A percentile compares a stretch with the other conserved stretches of the same genome.
Evolutionary conservation across 176 grass and related monocot species (phyloP).

Genomic region (Urochloa ruziziensis): DNA sequence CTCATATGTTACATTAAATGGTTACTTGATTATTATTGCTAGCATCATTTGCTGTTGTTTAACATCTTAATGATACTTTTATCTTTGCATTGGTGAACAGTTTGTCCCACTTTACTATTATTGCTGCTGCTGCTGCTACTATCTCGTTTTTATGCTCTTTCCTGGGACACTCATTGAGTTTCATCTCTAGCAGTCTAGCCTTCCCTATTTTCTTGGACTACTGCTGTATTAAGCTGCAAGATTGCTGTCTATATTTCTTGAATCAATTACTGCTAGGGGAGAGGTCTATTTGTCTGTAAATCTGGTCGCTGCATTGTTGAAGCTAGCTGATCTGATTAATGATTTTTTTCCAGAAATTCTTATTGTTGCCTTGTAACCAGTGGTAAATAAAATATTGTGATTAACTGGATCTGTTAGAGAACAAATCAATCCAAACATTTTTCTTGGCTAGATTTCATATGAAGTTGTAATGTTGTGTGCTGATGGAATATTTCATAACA

Average conservation of each 20-base stretch:
- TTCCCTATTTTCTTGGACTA: not conserved
- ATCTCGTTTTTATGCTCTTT: not conserved
- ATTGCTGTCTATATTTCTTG: not conserved
- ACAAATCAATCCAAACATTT: not conserved
- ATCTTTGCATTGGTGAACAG: not conserved
- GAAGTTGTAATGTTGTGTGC: not conserved
- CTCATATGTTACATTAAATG: not conserved
- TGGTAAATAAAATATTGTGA: not conserved
- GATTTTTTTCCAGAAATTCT: not conserved
- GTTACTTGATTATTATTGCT: not conserved
- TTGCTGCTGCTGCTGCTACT: not conserved
- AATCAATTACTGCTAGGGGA: not conserved
- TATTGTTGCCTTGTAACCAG: not conserved
- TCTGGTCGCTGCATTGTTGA: not conserved
- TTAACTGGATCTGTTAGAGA: not conserved
- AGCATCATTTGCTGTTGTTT: not conserved
- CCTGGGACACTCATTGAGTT: not conserved
- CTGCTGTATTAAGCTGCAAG: not conserved
- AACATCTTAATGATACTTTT: not conserved
- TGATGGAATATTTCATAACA: not conserved
- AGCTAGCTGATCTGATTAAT: not conserved
- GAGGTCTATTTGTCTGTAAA: not conserved
- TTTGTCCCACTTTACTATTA: not conserved
- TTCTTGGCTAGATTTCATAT: not conserved
- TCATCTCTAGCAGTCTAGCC: not conserved